Percentiles rank a stretch among this genome's conserved stretches.
phyloP scores from a whole-genome alignment of 2,329 filamentous ascomycete genomes.

The Aspergillus cejpii region DNA sequence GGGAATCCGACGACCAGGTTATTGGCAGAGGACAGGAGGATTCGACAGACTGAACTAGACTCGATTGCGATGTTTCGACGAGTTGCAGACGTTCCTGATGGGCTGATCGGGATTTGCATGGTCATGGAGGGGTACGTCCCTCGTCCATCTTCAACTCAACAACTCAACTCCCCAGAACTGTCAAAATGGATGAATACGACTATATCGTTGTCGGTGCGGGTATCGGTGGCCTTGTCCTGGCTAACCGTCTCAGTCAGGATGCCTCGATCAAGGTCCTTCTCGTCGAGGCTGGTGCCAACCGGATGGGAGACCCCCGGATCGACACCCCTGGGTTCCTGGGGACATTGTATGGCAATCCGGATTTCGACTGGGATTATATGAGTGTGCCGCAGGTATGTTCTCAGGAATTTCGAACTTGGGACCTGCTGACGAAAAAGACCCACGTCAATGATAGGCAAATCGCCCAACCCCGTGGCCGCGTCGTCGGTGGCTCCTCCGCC shows the following conservation, averaged over 20 bases:
- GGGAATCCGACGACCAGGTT: background rate
- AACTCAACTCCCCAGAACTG: background rate
- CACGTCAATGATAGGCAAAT: slow-evolving; percentile 39
- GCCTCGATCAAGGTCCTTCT: slow-evolving; percentile 20
- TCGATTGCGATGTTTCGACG: too few relatives aligned
- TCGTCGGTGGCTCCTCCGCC: slow-evolving; percentile 45
- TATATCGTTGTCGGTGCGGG: slow-evolving; percentile 31
- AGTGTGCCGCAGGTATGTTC: slow-evolving; percentile 20
- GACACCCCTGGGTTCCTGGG: slow-evolving; percentile 17
- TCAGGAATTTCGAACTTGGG: too few relatives aligned
- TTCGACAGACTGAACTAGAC: too few relatives aligned
- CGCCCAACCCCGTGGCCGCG: slow-evolving; percentile 43
- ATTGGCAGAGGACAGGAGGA: background rate
- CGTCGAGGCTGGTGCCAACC: slow-evolving; percentile 26
- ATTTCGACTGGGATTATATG: slow-evolving; percentile 25
- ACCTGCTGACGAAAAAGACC: slow-evolving; percentile 12
- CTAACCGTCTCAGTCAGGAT: slow-evolving; percentile 28
- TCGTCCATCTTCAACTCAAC: too few relatives aligned
- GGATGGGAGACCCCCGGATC: slow-evolving; percentile 19
- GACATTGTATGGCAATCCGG: slow-evolving; percentile 16
- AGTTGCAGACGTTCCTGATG: too few relatives aligned
- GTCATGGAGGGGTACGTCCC: too few relatives aligned
- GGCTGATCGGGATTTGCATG: too few relatives aligned
- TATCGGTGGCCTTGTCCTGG: slow-evolving; percentile 28
- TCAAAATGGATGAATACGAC: slow-evolving; percentile 15